Conservation (phyloP, 768 basidiomycete genomes). For the Xerocomellus chrysenteron region DNA sequence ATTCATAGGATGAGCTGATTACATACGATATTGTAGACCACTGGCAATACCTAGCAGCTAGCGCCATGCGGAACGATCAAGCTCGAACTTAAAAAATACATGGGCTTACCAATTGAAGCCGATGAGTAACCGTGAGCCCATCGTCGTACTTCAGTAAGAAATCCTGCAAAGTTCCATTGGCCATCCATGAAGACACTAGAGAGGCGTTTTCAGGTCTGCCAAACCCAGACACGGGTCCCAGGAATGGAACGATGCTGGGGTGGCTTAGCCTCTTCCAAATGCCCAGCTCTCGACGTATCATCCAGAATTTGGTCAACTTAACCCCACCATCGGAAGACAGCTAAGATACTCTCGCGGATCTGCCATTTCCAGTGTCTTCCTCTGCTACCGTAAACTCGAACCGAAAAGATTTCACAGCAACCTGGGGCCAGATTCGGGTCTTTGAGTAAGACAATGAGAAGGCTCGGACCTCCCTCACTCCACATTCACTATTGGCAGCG, state of each 20-base stretch:
- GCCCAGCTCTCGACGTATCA: conserved; percentile 13
- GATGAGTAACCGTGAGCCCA: not conserved
- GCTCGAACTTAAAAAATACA: not conserved
- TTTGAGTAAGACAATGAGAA: not conserved
- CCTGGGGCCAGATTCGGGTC: not conserved
- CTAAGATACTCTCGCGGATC: not conserved
- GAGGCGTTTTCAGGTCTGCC: conserved; percentile 3
- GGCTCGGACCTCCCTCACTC: not conserved
- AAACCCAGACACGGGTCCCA: conserved; percentile 7
- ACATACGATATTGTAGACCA: conserved; percentile 3
- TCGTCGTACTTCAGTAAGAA: conserved; percentile 1
- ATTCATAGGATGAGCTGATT: not conserved
- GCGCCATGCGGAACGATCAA: not conserved
- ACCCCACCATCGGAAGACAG: not conserved
- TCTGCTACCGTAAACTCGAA: conserved; percentile 2
- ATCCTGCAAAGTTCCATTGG: conserved; percentile 8
- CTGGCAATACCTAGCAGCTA: not conserved
- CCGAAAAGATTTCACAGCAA: conserved; percentile 13
- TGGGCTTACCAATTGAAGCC: conserved; percentile 5
- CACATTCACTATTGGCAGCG: not conserved
- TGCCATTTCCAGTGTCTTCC: not conserved
- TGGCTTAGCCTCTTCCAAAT: conserved; percentile 12
- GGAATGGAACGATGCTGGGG: conserved; percentile 12
- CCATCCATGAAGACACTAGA: conserved; percentile 13
- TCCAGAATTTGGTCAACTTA: not conserved